Conservation (phyloP, 305 asterid species). For the Plantago rigida region DNA sequence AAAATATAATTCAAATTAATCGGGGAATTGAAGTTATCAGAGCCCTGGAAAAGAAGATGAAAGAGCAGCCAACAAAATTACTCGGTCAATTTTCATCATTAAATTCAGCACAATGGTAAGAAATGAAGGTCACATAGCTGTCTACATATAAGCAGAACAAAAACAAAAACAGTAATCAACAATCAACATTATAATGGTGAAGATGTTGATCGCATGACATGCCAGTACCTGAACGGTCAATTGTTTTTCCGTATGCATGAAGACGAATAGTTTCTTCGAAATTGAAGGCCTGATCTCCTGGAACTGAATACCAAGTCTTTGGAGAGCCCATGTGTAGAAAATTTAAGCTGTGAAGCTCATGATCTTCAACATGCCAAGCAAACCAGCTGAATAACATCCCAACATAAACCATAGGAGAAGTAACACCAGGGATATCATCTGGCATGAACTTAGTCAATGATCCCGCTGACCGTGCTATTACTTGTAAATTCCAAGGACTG, state of each 20-base stretch:
- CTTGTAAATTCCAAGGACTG: conserved; percentile 96
- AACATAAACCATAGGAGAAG: conserved; percentile 91
- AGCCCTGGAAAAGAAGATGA: not conserved
- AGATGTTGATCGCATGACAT: conserved; percentile 12
- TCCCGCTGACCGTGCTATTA: conserved; percentile 84
- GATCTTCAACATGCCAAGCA: conserved; percentile 99
- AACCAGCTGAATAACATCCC: conserved; percentile 99
- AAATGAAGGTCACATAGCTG: conserved; percentile 1
- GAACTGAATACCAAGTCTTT: conserved; percentile 95
- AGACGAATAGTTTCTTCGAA: conserved; percentile 78
- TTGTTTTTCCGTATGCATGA: conserved; percentile 57
- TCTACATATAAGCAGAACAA: not conserved
- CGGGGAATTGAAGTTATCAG: conserved; percentile 3
- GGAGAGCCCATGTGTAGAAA: conserved; percentile 88
- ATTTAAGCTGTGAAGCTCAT: conserved; percentile 93
- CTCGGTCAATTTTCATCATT: not conserved
- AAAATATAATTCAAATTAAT: too few relatives aligned
- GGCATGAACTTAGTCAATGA: conserved; percentile 98
- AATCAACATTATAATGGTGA: not conserved
- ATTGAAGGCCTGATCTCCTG: conserved; percentile 69
- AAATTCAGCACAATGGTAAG: not conserved
- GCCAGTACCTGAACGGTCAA: conserved; percentile 63
- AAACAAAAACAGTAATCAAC: not conserved
- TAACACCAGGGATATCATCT: conserved; percentile 97
- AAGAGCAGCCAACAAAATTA: not conserved